Evolutionary conservation across 148 eudicot genomes (phyloP).

Genomic region (Camellia japonica): DNA sequence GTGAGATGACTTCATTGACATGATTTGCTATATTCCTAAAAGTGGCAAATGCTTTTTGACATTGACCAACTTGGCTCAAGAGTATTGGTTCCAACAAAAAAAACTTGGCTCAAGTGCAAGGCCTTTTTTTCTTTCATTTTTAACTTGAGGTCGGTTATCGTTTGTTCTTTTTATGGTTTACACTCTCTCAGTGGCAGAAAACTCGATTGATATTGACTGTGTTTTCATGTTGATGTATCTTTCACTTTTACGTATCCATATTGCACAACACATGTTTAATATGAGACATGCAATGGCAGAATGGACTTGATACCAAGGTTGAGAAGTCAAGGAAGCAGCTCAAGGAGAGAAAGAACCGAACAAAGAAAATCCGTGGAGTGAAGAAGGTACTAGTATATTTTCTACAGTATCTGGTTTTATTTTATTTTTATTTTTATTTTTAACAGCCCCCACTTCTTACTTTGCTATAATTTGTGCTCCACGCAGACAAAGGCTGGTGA

Average conservation of each 20-base stretch:
- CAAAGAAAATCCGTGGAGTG: constrained; percentile 42
- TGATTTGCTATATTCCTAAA: not conserved
- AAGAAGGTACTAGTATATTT: constrained; percentile 26
- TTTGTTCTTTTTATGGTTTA: not conserved
- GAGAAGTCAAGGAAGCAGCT: constrained; percentile 48
- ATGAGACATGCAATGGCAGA: constrained; percentile 23
- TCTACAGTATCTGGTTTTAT: not conserved
- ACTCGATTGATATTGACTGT: not conserved
- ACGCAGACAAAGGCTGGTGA: constrained; percentile 40
- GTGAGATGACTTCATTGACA: not conserved
- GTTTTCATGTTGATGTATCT: not conserved
- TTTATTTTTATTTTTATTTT: no score
- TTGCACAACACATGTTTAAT: not conserved
- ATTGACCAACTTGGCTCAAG: not conserved
- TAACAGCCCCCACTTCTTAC: not conserved
- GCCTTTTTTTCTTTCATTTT: no score
- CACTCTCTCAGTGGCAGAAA: not conserved
- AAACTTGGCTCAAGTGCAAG: no score
- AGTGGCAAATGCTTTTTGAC: not conserved
- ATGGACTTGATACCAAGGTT: constrained; percentile 40
- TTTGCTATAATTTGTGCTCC: not conserved
- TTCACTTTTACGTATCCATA: not conserved
- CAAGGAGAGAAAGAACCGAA: constrained; percentile 50
- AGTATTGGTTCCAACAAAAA: not conserved
- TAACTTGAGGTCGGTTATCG: no score